Percentiles rank a stretch among this genome's conserved stretches.
Evolutionary conservation across 495 filamentous ascomycete genomes (phyloP).

Genomic region (Neurospora sp.): DNA sequence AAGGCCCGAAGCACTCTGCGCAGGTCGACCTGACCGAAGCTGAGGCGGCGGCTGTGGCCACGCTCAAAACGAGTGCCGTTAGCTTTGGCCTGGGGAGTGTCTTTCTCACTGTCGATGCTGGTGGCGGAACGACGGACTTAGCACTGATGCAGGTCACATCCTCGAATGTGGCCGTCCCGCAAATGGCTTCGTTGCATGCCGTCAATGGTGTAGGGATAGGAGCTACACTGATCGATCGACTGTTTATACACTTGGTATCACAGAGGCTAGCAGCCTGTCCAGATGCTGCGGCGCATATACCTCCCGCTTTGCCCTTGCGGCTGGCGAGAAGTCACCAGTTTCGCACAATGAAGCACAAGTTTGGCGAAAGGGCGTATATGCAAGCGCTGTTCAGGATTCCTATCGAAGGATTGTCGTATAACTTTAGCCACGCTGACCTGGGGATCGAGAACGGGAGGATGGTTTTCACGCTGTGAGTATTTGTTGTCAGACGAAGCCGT

Average conservation of each 20-base stretch:
- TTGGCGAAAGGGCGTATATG: slow-evolving; percentile 28
- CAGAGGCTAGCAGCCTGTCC: slow-evolving; percentile 16
- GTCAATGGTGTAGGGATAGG: slow-evolving; percentile 31
- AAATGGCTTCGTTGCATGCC: slow-evolving; percentile 24
- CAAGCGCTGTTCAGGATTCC: slow-evolving; percentile 21
- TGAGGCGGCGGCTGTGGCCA: slow-evolving; percentile 53
- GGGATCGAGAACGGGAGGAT: slow-evolving; percentile 31
- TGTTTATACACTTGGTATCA: slow-evolving; percentile 22
- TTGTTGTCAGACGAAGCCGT: not conserved
- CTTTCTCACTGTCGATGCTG: slow-evolving; percentile 28
- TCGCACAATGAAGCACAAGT: slow-evolving; percentile 29
- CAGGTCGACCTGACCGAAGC: slow-evolving; percentile 59
- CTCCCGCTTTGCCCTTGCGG: slow-evolving; percentile 16
- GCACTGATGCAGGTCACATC: slow-evolving; percentile 27
- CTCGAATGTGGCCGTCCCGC: slow-evolving; percentile 17
- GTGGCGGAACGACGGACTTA: slow-evolving; percentile 29
- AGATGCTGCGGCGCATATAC: slow-evolving; percentile 15
- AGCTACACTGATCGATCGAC: slow-evolving; percentile 26
- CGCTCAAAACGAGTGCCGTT: slow-evolving; percentile 24
- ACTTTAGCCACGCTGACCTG: slow-evolving; percentile 26
- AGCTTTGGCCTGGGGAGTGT: slow-evolving; percentile 20
- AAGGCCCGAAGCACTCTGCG: slow-evolving; percentile 34
- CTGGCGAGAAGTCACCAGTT: slow-evolving; percentile 24
- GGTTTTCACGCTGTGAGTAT: slow-evolving; percentile 17
- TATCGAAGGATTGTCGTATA: slow-evolving; percentile 24